Base-by-base conservation (phyloP, 164 flowering plant genomes). In the Magnolia changhungtana region DNA sequence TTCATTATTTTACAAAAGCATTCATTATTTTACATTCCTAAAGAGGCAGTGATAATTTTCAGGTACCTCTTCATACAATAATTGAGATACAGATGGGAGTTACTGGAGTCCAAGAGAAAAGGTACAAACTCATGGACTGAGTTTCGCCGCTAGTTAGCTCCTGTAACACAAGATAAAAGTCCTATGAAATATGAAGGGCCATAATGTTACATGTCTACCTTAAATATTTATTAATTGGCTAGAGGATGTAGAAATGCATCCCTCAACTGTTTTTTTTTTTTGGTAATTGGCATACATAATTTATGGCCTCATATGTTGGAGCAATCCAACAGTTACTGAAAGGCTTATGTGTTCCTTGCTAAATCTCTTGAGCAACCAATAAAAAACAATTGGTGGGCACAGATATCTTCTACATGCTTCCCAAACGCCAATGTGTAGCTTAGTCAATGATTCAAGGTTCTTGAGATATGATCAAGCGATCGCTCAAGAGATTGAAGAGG, bases 1-100 rank as follows among this genome's bases (percentile, higher is more conserved):
- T 37, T 37, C 45, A 37, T 37, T 37, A 37, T 37, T 37, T 37
- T 37, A 37, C 45, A 37, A 37, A 37, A 37, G 45, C 45, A 37
- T 37, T 37, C 45, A 37, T 37, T 37, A 37, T 37, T 37, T 37
- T 3, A 37, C 45, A 9, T 55, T 55, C 9, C 59, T 55, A 55
- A 55, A 9, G 59, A 55, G 11, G 59, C 59, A 9, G 59, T 55
- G 52, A 70, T 14, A 67, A 45, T 83, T 37, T 84, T 75, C 90
- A 96, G 99, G 85, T 92, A 73, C 99, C 99, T 3, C 92, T 94
- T 72, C 99, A 96, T 78, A 96, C 99, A 3, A 94, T 96, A 67
- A 90, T 96, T 63, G 99, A 96, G 88, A 96, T 96, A 79, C 95
- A 96, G 78, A 96, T 96, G 99, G 99, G 99, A 58, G 98, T 94